Base-by-base conservation (phyloP, 371 early-diverging fungal genomes). In the Mycotypha africana region DNA sequence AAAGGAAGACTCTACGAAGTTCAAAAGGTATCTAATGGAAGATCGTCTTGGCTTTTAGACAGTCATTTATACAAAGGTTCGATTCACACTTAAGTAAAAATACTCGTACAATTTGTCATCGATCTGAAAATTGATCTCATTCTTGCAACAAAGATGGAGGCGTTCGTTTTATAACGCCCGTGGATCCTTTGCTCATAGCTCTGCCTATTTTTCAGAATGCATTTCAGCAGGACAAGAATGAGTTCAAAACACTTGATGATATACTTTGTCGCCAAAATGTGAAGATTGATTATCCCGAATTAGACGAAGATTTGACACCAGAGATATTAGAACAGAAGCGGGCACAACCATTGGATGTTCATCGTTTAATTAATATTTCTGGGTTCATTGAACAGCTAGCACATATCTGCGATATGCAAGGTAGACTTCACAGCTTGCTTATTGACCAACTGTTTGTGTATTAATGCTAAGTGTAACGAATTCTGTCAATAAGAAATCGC, bases 121-220 rank as follows among this genome's bases (percentile, higher is more conserved):
- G n/a, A n/a, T n/a, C n/a, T n/a, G n/a, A n/a, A n/a, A n/a, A n/a
- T n/a, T n/a, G n/a, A n/a, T n/a, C n/a, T n/a, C n/a, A n/a, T n/a
- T n/a, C n/a, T n/a, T n/a, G n/a, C n/a, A n/a, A n/a, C 15, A 14
- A 36, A 60, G 57, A 62, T 38, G 62, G 62, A 16, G 46, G 47
- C 6, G 43, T 58, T 5, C 49, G 57, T 19, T 53, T 62, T 32
- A 50, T 62, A 11, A 41, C 62, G 34, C 40, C 25, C 12, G 19
- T 62, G 24, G 62, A 62, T 41, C 53, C 58, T 11, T 50, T 62
- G 11, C 58, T 62, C 32, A 39, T 62, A 32, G 53, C 54, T 8
- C 22, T 62, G 9, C 58, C 62, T 26, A 38, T 62, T 24, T 26
- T 62, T 22, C 43, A 57, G 14, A 15, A 25, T 26, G 41, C 19